Conservation (phyloP, 1,284 basidiomycete species). For the Phlebopus sp. region DNA sequence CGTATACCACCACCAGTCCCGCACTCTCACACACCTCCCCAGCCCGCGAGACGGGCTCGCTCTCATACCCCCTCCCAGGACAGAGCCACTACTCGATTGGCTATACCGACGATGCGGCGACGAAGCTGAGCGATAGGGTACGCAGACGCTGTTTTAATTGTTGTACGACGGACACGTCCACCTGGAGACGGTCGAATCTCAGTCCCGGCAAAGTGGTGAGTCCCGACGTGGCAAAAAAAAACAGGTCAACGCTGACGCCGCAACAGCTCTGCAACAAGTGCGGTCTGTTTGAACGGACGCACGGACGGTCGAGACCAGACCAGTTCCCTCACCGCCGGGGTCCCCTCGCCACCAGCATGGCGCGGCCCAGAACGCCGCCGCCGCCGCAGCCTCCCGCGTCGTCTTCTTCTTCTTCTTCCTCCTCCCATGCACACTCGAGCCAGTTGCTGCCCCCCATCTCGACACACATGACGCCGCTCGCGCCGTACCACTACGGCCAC, state of each 20-base stretch:
- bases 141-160: constrained; percentile 77
- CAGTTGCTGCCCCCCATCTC: constrained; percentile 37
- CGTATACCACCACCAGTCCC: constrained; percentile 27
- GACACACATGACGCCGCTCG: constrained; percentile 35
- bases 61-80: constrained; percentile 37
- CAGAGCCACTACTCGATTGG: constrained; percentile 42
- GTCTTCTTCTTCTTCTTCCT: too few species aligned
- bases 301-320: constrained; percentile 73
- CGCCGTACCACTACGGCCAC: constrained; percentile 47
- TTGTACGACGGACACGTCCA: constrained; percentile 79
- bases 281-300: constrained; percentile 78
- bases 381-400: too few species aligned
- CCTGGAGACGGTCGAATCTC: constrained; percentile 74
- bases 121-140: constrained; percentile 72
- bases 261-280: constrained; percentile 82
- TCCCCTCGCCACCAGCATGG: constrained; percentile 47
- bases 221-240: constrained; percentile 9
- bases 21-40: constrained; percentile 20
- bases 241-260: constrained; percentile 13
- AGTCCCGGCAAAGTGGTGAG: constrained; percentile 78
- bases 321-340: constrained; percentile 80
- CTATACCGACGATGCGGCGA: constrained; percentile 72
- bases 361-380: constrained; percentile 36
- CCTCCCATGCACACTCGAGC: too few species aligned
- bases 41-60: constrained; percentile 24